Base-by-base conservation (phyloP, 768 basidiomycete genomes). In the Leccinum fibrillosum region DNA sequence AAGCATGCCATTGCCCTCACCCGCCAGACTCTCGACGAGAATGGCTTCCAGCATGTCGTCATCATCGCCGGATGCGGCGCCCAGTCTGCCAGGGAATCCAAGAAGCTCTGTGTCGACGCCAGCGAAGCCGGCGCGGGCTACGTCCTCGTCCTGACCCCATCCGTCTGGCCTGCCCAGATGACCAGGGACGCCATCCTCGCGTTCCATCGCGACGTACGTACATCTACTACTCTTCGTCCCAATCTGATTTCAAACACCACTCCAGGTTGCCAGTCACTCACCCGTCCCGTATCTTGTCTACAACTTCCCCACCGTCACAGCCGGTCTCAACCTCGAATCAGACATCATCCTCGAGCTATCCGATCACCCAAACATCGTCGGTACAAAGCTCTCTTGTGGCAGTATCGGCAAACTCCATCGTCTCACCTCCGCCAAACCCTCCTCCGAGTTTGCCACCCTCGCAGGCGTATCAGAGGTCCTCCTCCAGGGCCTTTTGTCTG, bases 51-150 rank as follows among this genome's bases (percentile, higher is more conserved):
- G 50, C 74, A 87, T 42, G 80, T 85, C 42, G 72, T 88, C 13
- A 80, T 94, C 45, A 84, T 94, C 58, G 92, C 89, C 5, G 93
- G 93, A 2, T 92, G 91, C 5, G 93, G 93, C 1, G 88, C 87
- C 1, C 89, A 86, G 60, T 90, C 89, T 2, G 86, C 90, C 0
- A 78, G 85, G 17, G 90, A 92, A 70, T 92, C 90, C 34, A 80
- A 82, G 72, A 72, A 78, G 66, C 78, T 94, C 15, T 86, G 86
- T 64, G 69, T 73, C 10, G 88, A 93, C 64, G 92, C 92, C 5
- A 83, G 83, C 57, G 86, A 86, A 26, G 90, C 90, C 3, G 92
- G 92, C n/a, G 92, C 92, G 26, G 82, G 83, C n/a, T 82, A 87
- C 65, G 86, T 81, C 19, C 84, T 92, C 51, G 88, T 93, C 26